A percentile compares a stretch with the other conserved stretches of the same genome.
phyloP scores from a whole-genome alignment of 371 early-diverging fungal species.

The Mucor sp. region DNA sequence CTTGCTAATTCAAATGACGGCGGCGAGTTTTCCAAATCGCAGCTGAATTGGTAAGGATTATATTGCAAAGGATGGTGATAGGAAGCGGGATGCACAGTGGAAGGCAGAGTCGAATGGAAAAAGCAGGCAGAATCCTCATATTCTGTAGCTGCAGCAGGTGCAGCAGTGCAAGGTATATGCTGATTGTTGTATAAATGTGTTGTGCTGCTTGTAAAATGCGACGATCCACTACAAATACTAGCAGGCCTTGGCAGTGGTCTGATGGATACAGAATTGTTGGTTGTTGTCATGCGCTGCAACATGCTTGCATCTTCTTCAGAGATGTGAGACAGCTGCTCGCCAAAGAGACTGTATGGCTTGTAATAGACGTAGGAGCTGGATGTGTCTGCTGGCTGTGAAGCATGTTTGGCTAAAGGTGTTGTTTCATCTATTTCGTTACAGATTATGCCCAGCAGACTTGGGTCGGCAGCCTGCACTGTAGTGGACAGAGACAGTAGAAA shows the following conservation, averaged over 20 bases:
- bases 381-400: constrained; percentile 11
- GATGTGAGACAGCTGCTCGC: constrained; percentile 44
- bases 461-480: constrained; percentile 37
- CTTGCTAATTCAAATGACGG: constrained; percentile 26
- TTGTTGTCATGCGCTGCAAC: constrained; percentile 29
- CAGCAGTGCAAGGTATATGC: not conserved
- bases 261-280: constrained; percentile 13
- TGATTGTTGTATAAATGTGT: not conserved
- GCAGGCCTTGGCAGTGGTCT: constrained; percentile 6
- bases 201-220: not conserved
- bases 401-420: constrained; percentile 25
- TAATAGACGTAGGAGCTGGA: constrained; percentile 22
- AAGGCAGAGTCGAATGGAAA: not conserved
- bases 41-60: not conserved
- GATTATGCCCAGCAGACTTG: constrained; percentile 13
- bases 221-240: constrained; percentile 7
- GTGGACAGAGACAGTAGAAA: constrained; percentile 44
- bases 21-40: not conserved
- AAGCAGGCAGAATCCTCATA: constrained; percentile 12
- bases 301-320: constrained; percentile 50
- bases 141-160: not conserved
- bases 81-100: not conserved
- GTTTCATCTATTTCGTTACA: constrained; percentile 14
- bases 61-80: not conserved
- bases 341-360: constrained; percentile 46